Evolutionary conservation across 208 protist genomes (phyloP).

Genomic region (Acanthamoeba royreba): DNA sequence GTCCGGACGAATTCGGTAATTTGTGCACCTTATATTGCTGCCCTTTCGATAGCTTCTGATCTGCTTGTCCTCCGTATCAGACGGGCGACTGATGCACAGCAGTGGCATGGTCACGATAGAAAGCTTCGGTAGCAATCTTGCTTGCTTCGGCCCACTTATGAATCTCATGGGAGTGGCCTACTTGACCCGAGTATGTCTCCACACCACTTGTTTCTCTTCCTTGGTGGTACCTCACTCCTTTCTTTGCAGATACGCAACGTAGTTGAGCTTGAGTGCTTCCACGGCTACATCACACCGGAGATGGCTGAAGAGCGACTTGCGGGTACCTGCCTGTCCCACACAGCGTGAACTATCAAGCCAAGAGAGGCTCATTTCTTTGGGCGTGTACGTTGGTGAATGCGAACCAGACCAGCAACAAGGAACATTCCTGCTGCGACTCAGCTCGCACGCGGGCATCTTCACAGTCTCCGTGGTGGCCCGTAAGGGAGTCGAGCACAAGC

Average conservation of each 20-base stretch:
- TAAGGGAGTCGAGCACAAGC: not conserved
- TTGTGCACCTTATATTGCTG: not conserved
- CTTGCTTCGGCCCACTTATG: not conserved
- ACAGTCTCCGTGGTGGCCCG: not conserved
- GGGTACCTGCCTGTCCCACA: not conserved
- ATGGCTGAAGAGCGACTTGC: slow-evolving; percentile 4
- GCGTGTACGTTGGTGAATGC: not conserved
- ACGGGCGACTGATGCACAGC: not conserved
- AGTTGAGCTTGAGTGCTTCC: not conserved
- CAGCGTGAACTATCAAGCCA: not conserved
- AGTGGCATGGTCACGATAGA: not conserved
- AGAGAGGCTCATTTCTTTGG: not conserved
- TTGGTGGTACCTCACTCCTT: not conserved
- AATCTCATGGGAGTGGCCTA: not conserved
- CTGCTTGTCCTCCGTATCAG: not conserved
- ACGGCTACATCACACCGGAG: not conserved
- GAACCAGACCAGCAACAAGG: not conserved
- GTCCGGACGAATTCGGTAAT: not conserved
- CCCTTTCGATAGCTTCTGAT: not conserved
- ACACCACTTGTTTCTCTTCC: not conserved
- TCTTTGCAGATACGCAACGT: not conserved
- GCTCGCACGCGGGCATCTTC: not conserved
- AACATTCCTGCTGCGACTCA: not conserved
- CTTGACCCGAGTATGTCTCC: not conserved
- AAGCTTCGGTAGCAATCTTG: not conserved